Percentiles rank a stretch among this genome's conserved stretches.
Evolutionary conservation across 2,329 filamentous ascomycete genomes (phyloP).

Genomic region (Cordyceps cateniannulata): DNA sequence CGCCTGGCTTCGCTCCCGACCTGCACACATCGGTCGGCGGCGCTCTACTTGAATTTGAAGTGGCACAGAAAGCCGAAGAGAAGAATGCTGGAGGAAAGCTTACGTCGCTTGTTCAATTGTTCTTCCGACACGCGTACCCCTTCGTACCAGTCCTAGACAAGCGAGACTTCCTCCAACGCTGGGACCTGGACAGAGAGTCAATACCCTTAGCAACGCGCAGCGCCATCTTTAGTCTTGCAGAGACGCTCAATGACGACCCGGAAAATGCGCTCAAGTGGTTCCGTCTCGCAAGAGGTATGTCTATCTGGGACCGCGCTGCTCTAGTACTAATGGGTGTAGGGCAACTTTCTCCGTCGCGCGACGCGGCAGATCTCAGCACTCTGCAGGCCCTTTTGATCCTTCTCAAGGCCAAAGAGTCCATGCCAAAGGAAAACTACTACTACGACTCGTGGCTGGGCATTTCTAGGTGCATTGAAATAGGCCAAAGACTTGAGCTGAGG

Average conservation of each 20-base stretch:
- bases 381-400: background rate
- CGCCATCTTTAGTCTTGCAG: background rate
- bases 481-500: background rate
- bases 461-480: background rate
- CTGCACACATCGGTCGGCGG: background rate
- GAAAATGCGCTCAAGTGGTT: background rate
- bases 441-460: conserved; percentile 1
- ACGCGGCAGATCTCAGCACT: background rate
- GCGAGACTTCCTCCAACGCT: background rate
- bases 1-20: background rate
- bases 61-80: background rate
- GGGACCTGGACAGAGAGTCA: background rate
- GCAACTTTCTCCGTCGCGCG: background rate
- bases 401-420: background rate
- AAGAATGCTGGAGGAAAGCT: background rate
- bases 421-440: background rate
- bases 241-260: background rate
- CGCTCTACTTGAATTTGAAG: background rate
- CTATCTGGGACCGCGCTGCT: background rate
- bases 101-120: background rate
- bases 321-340: background rate
- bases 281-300: background rate
- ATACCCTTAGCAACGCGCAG: background rate
- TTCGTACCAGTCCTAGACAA: conserved; percentile 3
- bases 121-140: background rate